Percentiles rank a stretch among this genome's conserved stretches.
These are phyloP conservation scores for Calocybe gangraenosa DNA, from an alignment of 768 basidiomycete genomes.

Conservation along the genomic window DNA sequence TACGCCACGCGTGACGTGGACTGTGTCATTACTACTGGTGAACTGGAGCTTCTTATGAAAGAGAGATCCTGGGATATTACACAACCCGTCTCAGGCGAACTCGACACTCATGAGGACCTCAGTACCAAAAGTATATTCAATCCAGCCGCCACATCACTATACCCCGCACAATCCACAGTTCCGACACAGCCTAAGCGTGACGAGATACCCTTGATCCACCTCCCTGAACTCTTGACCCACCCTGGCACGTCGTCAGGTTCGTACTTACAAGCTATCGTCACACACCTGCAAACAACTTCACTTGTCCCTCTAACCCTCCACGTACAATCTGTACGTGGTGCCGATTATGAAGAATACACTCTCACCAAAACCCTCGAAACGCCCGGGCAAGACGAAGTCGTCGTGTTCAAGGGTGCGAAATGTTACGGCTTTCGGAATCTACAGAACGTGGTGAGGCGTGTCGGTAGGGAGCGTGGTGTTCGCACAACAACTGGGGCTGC, in stretches of 20 bases:
- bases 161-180: not conserved
- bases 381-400: slow-evolving; percentile 37
- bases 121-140: too few relatives aligned
- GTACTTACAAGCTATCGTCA: slow-evolving; percentile 80
- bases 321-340: slow-evolving; percentile 58
- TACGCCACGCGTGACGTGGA: slow-evolving; percentile 91
- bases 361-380: slow-evolving; percentile 34
- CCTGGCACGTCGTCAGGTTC: slow-evolving; percentile 89
- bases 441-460: slow-evolving; percentile 92
- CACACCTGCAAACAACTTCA: slow-evolving; percentile 41
- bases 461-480: slow-evolving; percentile 81
- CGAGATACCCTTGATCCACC: slow-evolving; percentile 6
- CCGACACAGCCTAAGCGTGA: slow-evolving; percentile 6
- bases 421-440: slow-evolving; percentile 98
- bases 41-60: slow-evolving; percentile 79
- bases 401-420: slow-evolving; percentile 88
- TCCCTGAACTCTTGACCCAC: slow-evolving; percentile 77
- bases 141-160: not conserved
- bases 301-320: slow-evolving; percentile 43
- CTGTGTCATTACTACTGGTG: slow-evolving; percentile 96
- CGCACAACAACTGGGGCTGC: slow-evolving; percentile 70
- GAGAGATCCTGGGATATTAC: slow-evolving; percentile 81
- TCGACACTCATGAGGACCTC: slow-evolving; percentile 15
- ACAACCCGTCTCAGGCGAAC: slow-evolving; percentile 49
- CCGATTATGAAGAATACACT: slow-evolving; percentile 76